These are phyloP conservation scores for Moricandia arvensis DNA, from an alignment of 345 rosid species.

Conservation along the genomic window DNA sequence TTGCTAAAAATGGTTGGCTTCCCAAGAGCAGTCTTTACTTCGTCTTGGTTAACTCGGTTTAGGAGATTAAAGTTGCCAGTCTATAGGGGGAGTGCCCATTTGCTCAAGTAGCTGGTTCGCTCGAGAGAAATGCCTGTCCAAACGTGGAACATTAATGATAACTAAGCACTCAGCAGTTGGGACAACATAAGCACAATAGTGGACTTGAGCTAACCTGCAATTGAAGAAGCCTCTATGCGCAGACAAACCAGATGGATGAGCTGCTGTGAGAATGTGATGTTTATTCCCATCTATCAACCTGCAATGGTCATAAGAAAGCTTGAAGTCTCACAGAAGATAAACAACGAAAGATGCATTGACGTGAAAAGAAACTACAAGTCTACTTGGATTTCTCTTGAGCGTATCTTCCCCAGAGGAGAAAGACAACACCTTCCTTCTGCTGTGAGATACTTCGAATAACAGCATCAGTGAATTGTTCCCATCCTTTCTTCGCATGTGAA, in stretches of 20 bases:
- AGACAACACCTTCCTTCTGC: slow-evolving; percentile 86
- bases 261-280: slow-evolving; percentile 93
- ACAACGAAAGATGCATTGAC: slow-evolving; percentile 9
- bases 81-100: slow-evolving; percentile 62
- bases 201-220: slow-evolving; percentile 72
- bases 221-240: slow-evolving; percentile 94
- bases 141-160: neutral
- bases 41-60: neutral
- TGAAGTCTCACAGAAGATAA: slow-evolving; percentile 1
- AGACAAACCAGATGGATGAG: slow-evolving; percentile 99
- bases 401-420: slow-evolving; percentile 94
- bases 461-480: slow-evolving; percentile 97
- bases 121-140: slow-evolving; percentile 81
- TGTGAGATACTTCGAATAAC: slow-evolving; percentile 73
- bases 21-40: neutral
- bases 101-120: slow-evolving; percentile 75
- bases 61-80: slow-evolving; percentile 74
- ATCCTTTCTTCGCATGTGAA: slow-evolving; percentile 97
- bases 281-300: slow-evolving; percentile 85
- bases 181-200: neutral
- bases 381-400: slow-evolving; percentile 90
- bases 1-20: neutral
- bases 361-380: neutral
- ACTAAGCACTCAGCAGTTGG: slow-evolving; percentile 10
- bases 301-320: slow-evolving; percentile 18